Evolutionary conservation across 2,329 filamentous ascomycete species (phyloP).

Genomic region (Trichoderma oligosporum): DNA sequence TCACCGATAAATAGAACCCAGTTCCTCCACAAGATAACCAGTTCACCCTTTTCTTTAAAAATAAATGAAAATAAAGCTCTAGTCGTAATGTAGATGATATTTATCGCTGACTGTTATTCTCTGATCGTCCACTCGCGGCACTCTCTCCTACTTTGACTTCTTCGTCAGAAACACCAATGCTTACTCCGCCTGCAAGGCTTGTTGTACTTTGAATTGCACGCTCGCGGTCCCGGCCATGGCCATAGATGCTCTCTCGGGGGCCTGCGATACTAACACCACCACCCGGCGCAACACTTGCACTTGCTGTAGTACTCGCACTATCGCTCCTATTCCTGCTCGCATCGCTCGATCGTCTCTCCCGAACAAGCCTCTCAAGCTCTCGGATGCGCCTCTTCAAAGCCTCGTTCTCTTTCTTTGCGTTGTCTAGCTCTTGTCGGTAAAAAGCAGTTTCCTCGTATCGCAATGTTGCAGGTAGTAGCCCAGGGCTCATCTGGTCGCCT

Average conservation of each 20-base stretch:
- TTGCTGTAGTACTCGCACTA: constrained; percentile 52
- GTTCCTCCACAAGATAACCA: not conserved
- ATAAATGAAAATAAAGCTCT: not conserved
- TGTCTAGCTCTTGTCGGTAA: constrained; percentile 58
- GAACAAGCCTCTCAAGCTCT: constrained; percentile 56
- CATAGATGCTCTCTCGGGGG: constrained; percentile 38
- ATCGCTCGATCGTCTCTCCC: constrained; percentile 47
- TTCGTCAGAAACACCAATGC: constrained; percentile 56
- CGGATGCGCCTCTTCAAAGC: constrained; percentile 56
- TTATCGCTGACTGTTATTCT: not conserved
- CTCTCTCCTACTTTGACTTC: constrained; percentile 60
- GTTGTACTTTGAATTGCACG: constrained; percentile 43
- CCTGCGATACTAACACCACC: constrained; percentile 45
- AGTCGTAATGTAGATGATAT: not conserved
- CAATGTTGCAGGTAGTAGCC: constrained; percentile 52
- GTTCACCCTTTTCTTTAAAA: too few species aligned
- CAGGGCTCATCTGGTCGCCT: constrained; percentile 47
- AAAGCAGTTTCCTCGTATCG: constrained; percentile 61
- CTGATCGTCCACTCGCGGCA: constrained; percentile 46
- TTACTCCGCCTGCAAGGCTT: constrained; percentile 46
- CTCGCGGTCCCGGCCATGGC: constrained; percentile 39
- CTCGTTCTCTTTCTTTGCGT: constrained; percentile 62
- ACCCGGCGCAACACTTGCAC: constrained; percentile 39
- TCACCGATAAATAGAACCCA: not conserved
- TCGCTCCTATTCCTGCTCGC: constrained; percentile 46